These are phyloP conservation scores for Arachnopeziza araneosa DNA, from an alignment of 2,329 filamentous ascomycete genomes.

Conservation along the genomic window DNA sequence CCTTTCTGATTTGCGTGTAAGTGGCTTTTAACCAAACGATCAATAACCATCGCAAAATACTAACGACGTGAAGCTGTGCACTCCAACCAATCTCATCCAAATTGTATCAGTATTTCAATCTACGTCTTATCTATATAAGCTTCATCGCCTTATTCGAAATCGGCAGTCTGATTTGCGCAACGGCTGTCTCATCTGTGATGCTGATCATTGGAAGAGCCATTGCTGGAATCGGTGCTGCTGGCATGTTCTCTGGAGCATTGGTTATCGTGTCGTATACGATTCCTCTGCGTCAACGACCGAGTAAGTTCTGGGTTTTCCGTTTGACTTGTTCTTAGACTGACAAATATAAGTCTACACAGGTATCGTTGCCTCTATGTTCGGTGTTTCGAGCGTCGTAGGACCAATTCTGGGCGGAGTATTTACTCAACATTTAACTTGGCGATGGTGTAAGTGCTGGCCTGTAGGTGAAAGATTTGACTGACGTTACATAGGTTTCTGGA, in stretches of 20 bases:
- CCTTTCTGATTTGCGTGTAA: constrained; percentile 24
- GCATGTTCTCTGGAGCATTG: constrained; percentile 44
- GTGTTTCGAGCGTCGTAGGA: constrained; percentile 20
- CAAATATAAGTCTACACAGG: constrained; percentile 13
- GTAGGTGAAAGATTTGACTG: neutral
- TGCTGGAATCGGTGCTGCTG: constrained; percentile 47
- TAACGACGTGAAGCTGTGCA: constrained; percentile 9
- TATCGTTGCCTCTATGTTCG: constrained; percentile 15
- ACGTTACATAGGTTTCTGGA: constrained; percentile 24
- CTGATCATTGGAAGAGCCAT: constrained; percentile 51
- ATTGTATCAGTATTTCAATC: constrained; percentile 26
- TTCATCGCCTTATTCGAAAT: constrained; percentile 46
- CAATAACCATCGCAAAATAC: neutral
- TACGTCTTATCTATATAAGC: constrained; percentile 12
- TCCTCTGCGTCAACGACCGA: constrained; percentile 19
- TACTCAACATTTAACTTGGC: constrained; percentile 31
- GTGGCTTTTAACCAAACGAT: neutral
- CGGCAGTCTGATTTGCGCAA: constrained; percentile 47
- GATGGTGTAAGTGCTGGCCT: constrained; percentile 25
- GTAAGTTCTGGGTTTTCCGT: constrained; percentile 4
- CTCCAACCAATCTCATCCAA: constrained; percentile 23
- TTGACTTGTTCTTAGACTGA: neutral
- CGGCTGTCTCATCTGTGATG: constrained; percentile 42
- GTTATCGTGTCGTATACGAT: constrained; percentile 36
- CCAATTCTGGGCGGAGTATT: constrained; percentile 31